A percentile compares a stretch with the other conserved stretches of the same genome.
Evolutionary conservation across 805 yeast species (phyloP).

Genomic region (Yarrowia porcina): DNA sequence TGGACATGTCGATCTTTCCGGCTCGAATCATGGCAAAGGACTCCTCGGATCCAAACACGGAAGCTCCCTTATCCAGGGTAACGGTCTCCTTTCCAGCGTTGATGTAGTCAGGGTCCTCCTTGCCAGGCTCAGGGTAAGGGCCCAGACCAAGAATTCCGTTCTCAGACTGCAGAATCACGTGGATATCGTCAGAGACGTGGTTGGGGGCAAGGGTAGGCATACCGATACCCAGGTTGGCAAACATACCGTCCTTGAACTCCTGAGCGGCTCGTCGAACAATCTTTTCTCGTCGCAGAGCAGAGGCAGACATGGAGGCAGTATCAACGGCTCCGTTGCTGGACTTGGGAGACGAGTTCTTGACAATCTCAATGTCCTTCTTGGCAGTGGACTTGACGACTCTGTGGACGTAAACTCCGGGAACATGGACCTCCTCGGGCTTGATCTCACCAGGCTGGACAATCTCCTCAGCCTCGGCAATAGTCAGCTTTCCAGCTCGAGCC

Average conservation of each 20-base stretch:
- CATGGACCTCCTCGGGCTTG: slow-evolving; percentile 46
- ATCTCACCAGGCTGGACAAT: slow-evolving; percentile 49
- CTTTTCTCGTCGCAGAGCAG: slow-evolving; percentile 33
- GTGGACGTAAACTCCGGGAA: slow-evolving; percentile 47
- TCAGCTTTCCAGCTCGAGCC: slow-evolving; percentile 46
- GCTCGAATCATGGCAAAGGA: slow-evolving; percentile 51
- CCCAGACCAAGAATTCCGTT: slow-evolving; percentile 52
- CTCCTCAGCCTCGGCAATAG: slow-evolving; percentile 52
- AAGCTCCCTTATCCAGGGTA: slow-evolving; percentile 47
- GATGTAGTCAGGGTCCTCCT: slow-evolving; percentile 48
- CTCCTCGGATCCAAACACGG: slow-evolving; percentile 50
- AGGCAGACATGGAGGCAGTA: background rate
- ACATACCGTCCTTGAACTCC: slow-evolving; percentile 46
- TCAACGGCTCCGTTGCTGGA: slow-evolving; percentile 1
- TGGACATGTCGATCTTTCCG: slow-evolving; percentile 46
- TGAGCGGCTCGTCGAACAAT: slow-evolving; percentile 47
- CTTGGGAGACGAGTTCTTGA: slow-evolving; percentile 30
- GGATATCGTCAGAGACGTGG: slow-evolving; percentile 40
- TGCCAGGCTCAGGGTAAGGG: slow-evolving; percentile 44
- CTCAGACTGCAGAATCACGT: slow-evolving; percentile 47
- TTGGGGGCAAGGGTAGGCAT: slow-evolving; percentile 50
- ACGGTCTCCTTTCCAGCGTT: slow-evolving; percentile 54
- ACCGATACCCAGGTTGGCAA: slow-evolving; percentile 51
- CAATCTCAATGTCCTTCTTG: slow-evolving; percentile 45
- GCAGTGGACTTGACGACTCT: slow-evolving; percentile 44